Evolutionary conservation across 257 asterid genomes (phyloP).

Genomic region (Rauvolfia tetraphylla): DNA sequence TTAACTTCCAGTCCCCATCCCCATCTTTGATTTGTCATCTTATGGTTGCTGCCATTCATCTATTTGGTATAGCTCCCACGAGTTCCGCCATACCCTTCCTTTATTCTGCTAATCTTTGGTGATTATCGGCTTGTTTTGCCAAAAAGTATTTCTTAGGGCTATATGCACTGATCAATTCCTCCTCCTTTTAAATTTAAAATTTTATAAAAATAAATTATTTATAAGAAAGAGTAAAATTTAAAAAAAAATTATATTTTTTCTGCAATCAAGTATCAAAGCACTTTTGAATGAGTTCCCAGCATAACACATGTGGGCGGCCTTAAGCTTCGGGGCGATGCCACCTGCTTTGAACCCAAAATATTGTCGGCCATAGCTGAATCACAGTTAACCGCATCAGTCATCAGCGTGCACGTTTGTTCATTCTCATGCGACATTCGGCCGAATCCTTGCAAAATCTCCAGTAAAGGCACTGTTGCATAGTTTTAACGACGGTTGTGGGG

Average conservation of each 20-base stretch:
- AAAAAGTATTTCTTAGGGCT: not conserved
- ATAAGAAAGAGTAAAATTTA: too few species aligned
- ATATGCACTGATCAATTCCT: too few species aligned
- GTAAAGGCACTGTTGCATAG: not conserved
- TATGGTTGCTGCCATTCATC: conserved; percentile 13
- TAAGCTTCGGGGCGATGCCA: not conserved
- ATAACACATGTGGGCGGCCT: conserved; percentile 9
- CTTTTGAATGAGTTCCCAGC: too few species aligned
- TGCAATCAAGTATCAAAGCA: too few species aligned
- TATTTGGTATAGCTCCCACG: conserved; percentile 6
- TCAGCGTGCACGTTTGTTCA: not conserved
- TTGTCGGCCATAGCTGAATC: not conserved
- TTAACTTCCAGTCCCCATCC: not conserved
- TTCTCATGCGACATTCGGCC: too few species aligned
- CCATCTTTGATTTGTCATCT: conserved; percentile 18
- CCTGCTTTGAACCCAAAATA: not conserved
- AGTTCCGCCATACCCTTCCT: not conserved
- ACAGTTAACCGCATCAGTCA: not conserved
- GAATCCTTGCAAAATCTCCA: not conserved
- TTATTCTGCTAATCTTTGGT: not conserved
- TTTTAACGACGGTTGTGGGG: too few species aligned
- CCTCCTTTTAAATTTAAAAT: too few species aligned
- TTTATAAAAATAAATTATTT: too few species aligned
- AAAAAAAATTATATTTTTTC: too few species aligned
- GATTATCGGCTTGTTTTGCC: not conserved